Conservation (phyloP, 441 rosid genomes). For the Pelargonium hybrid region DNA sequence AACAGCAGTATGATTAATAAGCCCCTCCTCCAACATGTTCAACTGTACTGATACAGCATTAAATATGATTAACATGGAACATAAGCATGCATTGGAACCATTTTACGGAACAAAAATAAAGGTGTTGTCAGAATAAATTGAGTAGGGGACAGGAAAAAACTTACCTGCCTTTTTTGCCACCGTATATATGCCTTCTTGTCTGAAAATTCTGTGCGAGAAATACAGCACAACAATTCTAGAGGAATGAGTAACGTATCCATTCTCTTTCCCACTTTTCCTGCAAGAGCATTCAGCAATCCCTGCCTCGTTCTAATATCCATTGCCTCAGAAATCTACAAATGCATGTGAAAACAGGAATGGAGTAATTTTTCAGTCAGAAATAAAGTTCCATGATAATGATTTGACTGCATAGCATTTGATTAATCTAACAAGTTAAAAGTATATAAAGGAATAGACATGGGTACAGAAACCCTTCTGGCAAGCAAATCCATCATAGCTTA, state of each 20-base stretch:
- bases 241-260: slow-evolving; percentile 86
- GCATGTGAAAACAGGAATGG: slow-evolving; percentile 1
- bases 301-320: slow-evolving; percentile 95
- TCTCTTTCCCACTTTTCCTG: slow-evolving; percentile 88
- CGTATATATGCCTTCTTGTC: slow-evolving; percentile 90
- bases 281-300: slow-evolving; percentile 82
- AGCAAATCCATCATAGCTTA: background rate
- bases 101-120: slow-evolving; percentile 10
- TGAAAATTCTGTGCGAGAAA: slow-evolving; percentile 90
- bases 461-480: background rate
- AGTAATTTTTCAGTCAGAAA: too few relatives aligned
- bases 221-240: slow-evolving; percentile 75
- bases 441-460: background rate
- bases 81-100: slow-evolving; percentile 7
- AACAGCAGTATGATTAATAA: slow-evolving; percentile 78
- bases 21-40: slow-evolving; percentile 93
- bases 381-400: too few relatives aligned
- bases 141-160: slow-evolving; percentile 21
- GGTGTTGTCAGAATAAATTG: slow-evolving; percentile 14
- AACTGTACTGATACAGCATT: slow-evolving; percentile 42
- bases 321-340: slow-evolving; percentile 72
- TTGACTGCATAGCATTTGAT: background rate
- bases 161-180: slow-evolving; percentile 99
- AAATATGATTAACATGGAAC: slow-evolving; percentile 17
- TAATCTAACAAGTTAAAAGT: background rate